Percentiles rank a stretch among this genome's conserved stretches.
Conservation (phyloP, 2,329 filamentous ascomycete species). For the Cryphonectria japonica region DNA sequence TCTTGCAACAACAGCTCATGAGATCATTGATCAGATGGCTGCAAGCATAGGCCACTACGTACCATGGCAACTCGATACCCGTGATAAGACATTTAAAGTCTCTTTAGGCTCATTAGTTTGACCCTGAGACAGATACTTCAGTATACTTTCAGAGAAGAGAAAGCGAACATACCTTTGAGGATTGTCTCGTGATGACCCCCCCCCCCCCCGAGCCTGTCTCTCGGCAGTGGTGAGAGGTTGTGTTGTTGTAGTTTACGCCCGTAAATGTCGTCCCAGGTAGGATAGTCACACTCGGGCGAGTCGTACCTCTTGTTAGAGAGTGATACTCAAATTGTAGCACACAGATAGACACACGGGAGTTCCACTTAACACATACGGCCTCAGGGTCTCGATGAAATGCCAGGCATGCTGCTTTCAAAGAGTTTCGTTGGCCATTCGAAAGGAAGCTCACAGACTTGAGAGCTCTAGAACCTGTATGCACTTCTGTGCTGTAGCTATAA, state of each 20-base stretch:
- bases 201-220: not conserved
- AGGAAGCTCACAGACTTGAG: not conserved
- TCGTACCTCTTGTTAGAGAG: not conserved
- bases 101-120: not conserved
- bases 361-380: not conserved
- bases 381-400: not conserved
- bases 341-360: not conserved
- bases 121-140: not conserved
- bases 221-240: not conserved
- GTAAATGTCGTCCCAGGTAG: not conserved
- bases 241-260: not conserved
- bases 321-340: not conserved
- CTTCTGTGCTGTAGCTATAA: not conserved
- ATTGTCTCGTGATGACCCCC: not conserved
- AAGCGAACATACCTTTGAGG: too few relatives aligned
- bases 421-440: not conserved
- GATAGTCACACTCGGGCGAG: not conserved
- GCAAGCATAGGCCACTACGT: not conserved
- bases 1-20: not conserved
- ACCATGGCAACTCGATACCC: not conserved
- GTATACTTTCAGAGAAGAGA: not conserved
- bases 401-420: not conserved
- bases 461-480: not conserved
- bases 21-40: not conserved
- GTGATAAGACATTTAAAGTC: not conserved